These are phyloP conservation scores for Podaxis carcinomalis DNA, from an alignment of 768 basidiomycete genomes.

Conservation along the genomic window DNA sequence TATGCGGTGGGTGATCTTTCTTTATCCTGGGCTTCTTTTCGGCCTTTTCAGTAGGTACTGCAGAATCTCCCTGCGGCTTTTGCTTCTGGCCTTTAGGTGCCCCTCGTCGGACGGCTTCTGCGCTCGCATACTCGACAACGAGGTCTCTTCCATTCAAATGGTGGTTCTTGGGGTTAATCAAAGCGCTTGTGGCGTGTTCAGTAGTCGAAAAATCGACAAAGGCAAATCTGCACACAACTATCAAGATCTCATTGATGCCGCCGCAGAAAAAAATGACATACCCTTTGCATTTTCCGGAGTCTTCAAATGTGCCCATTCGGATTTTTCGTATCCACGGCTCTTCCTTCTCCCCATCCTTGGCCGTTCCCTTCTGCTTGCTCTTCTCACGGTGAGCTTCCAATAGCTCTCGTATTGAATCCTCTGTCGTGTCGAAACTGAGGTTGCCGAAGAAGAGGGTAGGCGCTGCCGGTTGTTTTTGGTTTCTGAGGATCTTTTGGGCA, in stretches of 20 bases:
- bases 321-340: slow-evolving; percentile 30
- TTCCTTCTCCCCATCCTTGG: slow-evolving; percentile 24
- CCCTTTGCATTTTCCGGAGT: slow-evolving; percentile 96
- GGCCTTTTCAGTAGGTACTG: slow-evolving; percentile 9
- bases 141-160: slow-evolving; percentile 79
- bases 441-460: slow-evolving; percentile 93
- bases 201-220: slow-evolving; percentile 87
- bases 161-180: slow-evolving; percentile 84
- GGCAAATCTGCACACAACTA: slow-evolving; percentile 62
- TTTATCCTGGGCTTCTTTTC: neutral
- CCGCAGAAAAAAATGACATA: slow-evolving; percentile 29
- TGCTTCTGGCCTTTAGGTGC: slow-evolving; percentile 35
- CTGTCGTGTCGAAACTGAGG: slow-evolving; percentile 86
- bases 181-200: slow-evolving; percentile 75
- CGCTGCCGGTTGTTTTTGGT: slow-evolving; percentile 79
- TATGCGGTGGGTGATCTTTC: neutral
- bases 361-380: slow-evolving; percentile 27
- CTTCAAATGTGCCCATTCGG: slow-evolving; percentile 94
- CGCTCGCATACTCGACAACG: slow-evolving; percentile 84
- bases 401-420: slow-evolving; percentile 65
- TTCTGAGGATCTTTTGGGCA: slow-evolving; percentile 70
- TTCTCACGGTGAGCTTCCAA: slow-evolving; percentile 60
- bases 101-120: slow-evolving; percentile 86
- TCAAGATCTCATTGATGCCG: neutral
- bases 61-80: slow-evolving; percentile 14